Evolutionary conservation across 2,329 filamentous ascomycete genomes (phyloP).

Genomic region (Cladosporium sphaerospermum): DNA sequence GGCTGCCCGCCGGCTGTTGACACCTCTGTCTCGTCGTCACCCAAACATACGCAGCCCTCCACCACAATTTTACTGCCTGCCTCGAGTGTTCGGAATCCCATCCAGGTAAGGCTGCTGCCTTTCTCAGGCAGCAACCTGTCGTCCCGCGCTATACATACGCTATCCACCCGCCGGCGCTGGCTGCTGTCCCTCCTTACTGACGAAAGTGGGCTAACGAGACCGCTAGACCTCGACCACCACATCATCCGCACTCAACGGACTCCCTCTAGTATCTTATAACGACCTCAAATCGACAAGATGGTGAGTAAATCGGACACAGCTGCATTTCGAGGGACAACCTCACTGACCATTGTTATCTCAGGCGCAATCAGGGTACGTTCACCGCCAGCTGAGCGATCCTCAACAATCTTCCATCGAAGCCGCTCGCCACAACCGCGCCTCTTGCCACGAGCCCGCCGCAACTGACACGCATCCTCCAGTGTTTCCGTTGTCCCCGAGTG

Average conservation of each 20-base stretch:
- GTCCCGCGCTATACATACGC: no score
- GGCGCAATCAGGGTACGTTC: constrained; percentile 11
- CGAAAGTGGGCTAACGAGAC: not conserved
- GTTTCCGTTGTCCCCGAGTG: constrained; percentile 67
- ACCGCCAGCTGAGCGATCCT: not conserved
- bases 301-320: not conserved
- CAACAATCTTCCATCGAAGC: not conserved
- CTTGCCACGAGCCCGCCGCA: not conserved
- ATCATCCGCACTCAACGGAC: not conserved
- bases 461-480: constrained; percentile 40
- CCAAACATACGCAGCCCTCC: not conserved
- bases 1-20: no score
- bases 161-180: no score
- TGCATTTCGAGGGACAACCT: no score
- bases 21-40: no score
- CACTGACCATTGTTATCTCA: not conserved
- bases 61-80: no score
- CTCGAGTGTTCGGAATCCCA: no score
- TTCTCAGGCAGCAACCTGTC: no score
- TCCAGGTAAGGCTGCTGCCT: no score
- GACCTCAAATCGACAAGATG: constrained; percentile 1
- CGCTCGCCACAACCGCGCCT: no score
- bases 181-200: not conserved
- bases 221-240: not conserved
- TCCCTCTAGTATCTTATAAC: constrained; percentile 5